phyloP scores from a whole-genome alignment of 257 asterid species.

The Ilex asprella region DNA sequence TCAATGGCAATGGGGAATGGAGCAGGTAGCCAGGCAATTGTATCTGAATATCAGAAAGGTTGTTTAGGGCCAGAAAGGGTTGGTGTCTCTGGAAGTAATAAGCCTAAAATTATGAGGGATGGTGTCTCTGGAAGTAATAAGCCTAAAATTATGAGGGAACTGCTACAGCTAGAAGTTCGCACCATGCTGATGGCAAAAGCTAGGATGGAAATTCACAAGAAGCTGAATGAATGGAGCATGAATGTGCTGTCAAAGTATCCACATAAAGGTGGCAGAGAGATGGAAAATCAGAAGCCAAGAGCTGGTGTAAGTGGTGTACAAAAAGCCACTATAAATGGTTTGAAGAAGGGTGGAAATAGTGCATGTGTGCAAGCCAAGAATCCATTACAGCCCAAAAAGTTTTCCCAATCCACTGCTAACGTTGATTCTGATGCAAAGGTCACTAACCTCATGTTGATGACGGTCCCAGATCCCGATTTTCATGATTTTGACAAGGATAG shows the following conservation, averaged over 20 bases:
- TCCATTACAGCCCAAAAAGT: conserved; percentile 12
- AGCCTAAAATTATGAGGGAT: neutral
- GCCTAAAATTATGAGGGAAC: neutral
- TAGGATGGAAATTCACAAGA: neutral
- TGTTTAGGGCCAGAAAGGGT: neutral
- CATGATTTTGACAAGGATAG: neutral
- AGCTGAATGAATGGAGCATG: neutral
- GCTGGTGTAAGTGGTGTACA: neutral
- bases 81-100: neutral
- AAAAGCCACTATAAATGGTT: conserved; percentile 1
- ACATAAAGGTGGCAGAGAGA: neutral
- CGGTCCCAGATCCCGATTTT: neutral
- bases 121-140: neutral
- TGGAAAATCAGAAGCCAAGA: neutral
- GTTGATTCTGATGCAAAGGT: conserved; percentile 15
- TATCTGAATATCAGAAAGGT: neutral
- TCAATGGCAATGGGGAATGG: too few relatives aligned
- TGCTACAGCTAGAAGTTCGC: neutral
- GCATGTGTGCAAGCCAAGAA: conserved; percentile 7
- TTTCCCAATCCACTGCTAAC: conserved; percentile 20
- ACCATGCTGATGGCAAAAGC: neutral
- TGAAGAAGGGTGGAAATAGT: conserved; percentile 11
- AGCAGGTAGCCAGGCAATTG: neutral
- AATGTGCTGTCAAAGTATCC: neutral
- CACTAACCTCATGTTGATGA: conserved; percentile 2